Conservation (phyloP, 2,329 filamentous ascomycete species). For the Ophiobolus disseminans region DNA sequence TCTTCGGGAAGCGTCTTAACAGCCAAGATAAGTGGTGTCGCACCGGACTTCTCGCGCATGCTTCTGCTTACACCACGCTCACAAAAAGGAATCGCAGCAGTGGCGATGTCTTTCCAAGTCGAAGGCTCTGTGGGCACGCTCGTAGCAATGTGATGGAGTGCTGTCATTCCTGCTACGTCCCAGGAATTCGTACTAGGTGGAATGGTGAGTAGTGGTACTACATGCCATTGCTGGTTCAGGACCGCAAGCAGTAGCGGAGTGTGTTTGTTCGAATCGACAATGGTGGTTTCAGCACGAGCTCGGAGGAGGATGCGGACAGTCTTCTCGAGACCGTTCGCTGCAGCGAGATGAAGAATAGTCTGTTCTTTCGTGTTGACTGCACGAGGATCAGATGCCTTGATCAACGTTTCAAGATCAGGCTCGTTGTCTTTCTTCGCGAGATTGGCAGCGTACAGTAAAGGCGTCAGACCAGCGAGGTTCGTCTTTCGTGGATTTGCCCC, state of each 20-base stretch:
- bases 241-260: slow-evolving; percentile 43
- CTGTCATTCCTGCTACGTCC: slow-evolving; percentile 39
- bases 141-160: slow-evolving; percentile 40
- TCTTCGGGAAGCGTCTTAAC: slow-evolving; percentile 38
- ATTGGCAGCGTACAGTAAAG: slow-evolving; percentile 26
- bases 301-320: slow-evolving; percentile 31
- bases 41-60: slow-evolving; percentile 42
- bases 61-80: slow-evolving; percentile 40
- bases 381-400: slow-evolving; percentile 33
- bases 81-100: slow-evolving; percentile 34
- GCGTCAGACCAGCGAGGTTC: slow-evolving; percentile 30
- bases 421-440: slow-evolving; percentile 21
- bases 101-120: slow-evolving; percentile 38
- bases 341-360: slow-evolving; percentile 39
- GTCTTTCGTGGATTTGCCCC: slow-evolving; percentile 24
- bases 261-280: slow-evolving; percentile 29
- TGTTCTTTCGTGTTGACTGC: slow-evolving; percentile 20
- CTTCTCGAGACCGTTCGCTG: slow-evolving; percentile 31
- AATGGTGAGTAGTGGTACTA: slow-evolving; percentile 35
- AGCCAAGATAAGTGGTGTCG: slow-evolving; percentile 44
- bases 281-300: slow-evolving; percentile 30
- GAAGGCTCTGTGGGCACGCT: slow-evolving; percentile 28
- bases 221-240: slow-evolving; percentile 34
- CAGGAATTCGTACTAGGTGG: slow-evolving; percentile 41
- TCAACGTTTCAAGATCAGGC: slow-evolving; percentile 30